Conservation (phyloP, 2,329 filamentous ascomycete species). For the Claviceps sp. region DNA sequence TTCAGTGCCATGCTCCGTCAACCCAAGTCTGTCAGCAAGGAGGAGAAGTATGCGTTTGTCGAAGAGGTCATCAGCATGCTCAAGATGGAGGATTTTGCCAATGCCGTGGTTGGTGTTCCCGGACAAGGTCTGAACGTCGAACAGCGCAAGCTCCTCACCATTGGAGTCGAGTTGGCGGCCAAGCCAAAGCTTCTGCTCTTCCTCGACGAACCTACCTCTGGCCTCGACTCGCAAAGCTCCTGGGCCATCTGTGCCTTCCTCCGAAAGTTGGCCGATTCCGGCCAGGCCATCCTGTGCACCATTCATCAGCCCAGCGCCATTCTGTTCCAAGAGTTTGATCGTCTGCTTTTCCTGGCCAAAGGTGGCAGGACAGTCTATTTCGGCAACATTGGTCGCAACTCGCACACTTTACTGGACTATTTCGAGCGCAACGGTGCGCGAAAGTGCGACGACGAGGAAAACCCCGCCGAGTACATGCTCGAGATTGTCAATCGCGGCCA, state of each 20-base stretch:
- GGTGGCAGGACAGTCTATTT: conserved; percentile 59
- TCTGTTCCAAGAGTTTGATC: conserved; percentile 44
- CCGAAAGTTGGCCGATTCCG: conserved; percentile 42
- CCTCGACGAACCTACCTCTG: conserved; percentile 47
- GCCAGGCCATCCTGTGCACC: conserved; percentile 40
- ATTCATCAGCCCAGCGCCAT: conserved; percentile 42
- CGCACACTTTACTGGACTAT: conserved; percentile 42
- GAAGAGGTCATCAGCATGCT: conserved; percentile 54
- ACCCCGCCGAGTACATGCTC: conserved; percentile 68
- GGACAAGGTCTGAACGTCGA: conserved; percentile 49
- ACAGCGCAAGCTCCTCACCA: conserved; percentile 48
- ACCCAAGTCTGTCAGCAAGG: conserved; percentile 34
- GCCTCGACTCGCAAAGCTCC: conserved; percentile 49
- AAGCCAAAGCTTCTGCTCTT: conserved; percentile 47
- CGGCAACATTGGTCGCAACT: conserved; percentile 50
- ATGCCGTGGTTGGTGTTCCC: conserved; percentile 50
- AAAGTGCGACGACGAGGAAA: conserved; percentile 46
- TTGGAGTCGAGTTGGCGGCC: conserved; percentile 45
- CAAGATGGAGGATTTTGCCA: conserved; percentile 53
- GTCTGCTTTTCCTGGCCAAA: conserved; percentile 47
- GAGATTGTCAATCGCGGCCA: conserved; percentile 31
- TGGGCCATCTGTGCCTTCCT: conserved; percentile 52
- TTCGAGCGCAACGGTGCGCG: conserved; percentile 53
- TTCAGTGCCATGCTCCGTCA: conserved; percentile 47
- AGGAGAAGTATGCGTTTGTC: conserved; percentile 48